A percentile compares a stretch with the other conserved stretches of the same genome.
These are phyloP conservation scores for Sporobolomyces roseus DNA, from an alignment of 768 basidiomycete species.

Conservation along the genomic window DNA sequence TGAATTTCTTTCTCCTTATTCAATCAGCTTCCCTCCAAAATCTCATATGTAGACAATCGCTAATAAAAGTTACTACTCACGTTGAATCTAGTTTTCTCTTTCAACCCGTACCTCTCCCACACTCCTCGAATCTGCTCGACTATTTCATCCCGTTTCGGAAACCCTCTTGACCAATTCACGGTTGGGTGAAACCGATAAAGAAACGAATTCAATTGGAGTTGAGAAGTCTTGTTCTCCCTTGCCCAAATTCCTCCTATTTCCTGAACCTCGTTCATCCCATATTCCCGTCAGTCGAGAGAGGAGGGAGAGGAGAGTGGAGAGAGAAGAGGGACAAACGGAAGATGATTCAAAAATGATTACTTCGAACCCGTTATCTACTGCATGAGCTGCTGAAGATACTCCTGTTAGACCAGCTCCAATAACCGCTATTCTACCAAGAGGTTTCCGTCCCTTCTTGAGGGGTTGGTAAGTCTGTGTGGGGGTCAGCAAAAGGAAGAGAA, in stretches of 20 bases:
- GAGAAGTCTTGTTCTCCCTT: slow-evolving; percentile 56
- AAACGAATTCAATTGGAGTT: slow-evolving; percentile 52
- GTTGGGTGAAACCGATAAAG: slow-evolving; percentile 58
- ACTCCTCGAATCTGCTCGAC: slow-evolving; percentile 53
- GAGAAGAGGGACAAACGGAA: too few relatives aligned
- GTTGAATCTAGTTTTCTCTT: slow-evolving; percentile 53
- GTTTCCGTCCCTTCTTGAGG: slow-evolving; percentile 35
- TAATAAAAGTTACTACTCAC: slow-evolving; percentile 44
- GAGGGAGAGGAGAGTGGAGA: too few relatives aligned
- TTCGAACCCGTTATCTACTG: slow-evolving; percentile 57
- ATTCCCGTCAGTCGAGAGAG: too few relatives aligned
- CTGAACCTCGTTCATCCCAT: too few relatives aligned
- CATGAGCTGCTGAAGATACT: slow-evolving; percentile 50
- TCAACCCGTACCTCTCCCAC: slow-evolving; percentile 57
- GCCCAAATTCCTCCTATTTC: slow-evolving; percentile 57
- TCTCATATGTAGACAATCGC: too few relatives aligned
- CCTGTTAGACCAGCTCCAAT: slow-evolving; percentile 58
- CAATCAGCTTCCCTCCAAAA: too few relatives aligned
- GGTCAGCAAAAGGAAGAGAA: too few relatives aligned
- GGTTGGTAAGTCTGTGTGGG: too few relatives aligned
- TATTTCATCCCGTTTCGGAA: slow-evolving; percentile 57
- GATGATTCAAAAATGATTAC: slow-evolving; percentile 55
- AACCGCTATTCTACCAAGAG: slow-evolving; percentile 55
- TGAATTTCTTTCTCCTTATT: not conserved
- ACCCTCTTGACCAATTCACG: slow-evolving; percentile 52